Percentiles rank a stretch among this genome's conserved stretches.
These are phyloP conservation scores for Flaveria sonorensis DNA, from an alignment of 129 eudicot species.

Conservation along the genomic window DNA sequence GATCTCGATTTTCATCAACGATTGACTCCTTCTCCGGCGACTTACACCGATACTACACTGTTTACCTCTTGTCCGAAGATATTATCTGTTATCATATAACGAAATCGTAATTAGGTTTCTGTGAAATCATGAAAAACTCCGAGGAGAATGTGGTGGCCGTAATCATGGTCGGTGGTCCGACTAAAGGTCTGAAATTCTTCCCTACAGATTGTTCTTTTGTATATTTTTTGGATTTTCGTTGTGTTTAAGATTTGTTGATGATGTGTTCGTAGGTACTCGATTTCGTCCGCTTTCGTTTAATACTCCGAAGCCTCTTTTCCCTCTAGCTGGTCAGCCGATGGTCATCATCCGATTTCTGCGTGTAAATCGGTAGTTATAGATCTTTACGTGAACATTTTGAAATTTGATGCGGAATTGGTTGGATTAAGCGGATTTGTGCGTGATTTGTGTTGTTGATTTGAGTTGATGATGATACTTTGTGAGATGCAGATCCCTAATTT, in stretches of 20 bases:
- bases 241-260: neutral
- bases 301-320: slow-evolving; percentile 81
- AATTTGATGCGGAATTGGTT: neutral
- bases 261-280: slow-evolving; percentile 60
- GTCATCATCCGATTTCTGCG: slow-evolving; percentile 90
- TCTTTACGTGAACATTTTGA: neutral
- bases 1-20: slow-evolving; percentile 9
- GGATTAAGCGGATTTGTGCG: neutral
- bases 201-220: neutral
- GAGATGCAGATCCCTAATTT: slow-evolving; percentile 83
- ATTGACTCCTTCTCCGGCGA: slow-evolving; percentile 20
- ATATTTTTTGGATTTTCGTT: neutral
- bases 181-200: slow-evolving; percentile 53
- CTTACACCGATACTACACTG: neutral
- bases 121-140: slow-evolving; percentile 45
- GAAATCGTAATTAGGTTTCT: slow-evolving; percentile 21
- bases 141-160: slow-evolving; percentile 88
- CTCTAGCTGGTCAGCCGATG: slow-evolving; percentile 97
- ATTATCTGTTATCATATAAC: neutral
- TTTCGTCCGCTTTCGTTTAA: slow-evolving; percentile 91
- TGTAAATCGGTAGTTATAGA: slow-evolving; percentile 69
- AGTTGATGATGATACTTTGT: slow-evolving; percentile 13
- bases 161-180: slow-evolving; percentile 91
- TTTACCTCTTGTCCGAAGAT: neutral
- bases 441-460: slow-evolving; percentile 23